Base-by-base conservation (phyloP, 441 rosid species). In the California macrophylla region DNA sequence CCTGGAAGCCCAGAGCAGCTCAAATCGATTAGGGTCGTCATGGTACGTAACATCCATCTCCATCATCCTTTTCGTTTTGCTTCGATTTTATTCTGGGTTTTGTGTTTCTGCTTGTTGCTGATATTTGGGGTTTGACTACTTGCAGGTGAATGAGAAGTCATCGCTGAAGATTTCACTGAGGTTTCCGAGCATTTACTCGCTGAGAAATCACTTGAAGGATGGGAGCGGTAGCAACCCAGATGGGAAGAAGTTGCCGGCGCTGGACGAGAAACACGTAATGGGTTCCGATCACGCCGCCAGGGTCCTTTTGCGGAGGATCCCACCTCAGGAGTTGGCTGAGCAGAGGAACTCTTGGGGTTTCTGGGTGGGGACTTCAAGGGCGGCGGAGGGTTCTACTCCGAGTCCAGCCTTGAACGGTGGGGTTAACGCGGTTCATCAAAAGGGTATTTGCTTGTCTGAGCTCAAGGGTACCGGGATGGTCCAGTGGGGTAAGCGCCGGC, bases 401-500 rank as follows among this genome's bases (percentile, higher is more conserved):
- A 71, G n/a, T 54, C 72, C 77, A 64, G 66, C 71, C 67, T 61
- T 58, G 16, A 62, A 74, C 25, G 42, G 69, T 21, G 72, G 76
- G 71, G 75, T 66, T 62, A 30, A 56, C 16, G 20, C 58, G 38
- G 75, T 65, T 52, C n/a, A 79, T 7, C 74, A 79, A 69, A 86
- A 70, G 64, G 89, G 84, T 12, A 64, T 64, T 32, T 87, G 89
- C 67, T 86, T 75, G 80, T 80, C 87, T 25, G 82, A 79, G 80
- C 79, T 95, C 10, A 80, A 71, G 36, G 76, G 80, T 20, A 67
- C 72, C 4, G 88, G 81, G 71, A 76, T 88, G 86, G 76, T 89
- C 34, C 78, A 74, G n/a, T 92, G 99, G 99, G 99, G 97, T 6
- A 79, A 73, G 76, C 84, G 89, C 66, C 71, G 90, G 77, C 88